Evolutionary conservation across 495 filamentous ascomycete species (phyloP).

Genomic region (Chaetomidium leptoderma): DNA sequence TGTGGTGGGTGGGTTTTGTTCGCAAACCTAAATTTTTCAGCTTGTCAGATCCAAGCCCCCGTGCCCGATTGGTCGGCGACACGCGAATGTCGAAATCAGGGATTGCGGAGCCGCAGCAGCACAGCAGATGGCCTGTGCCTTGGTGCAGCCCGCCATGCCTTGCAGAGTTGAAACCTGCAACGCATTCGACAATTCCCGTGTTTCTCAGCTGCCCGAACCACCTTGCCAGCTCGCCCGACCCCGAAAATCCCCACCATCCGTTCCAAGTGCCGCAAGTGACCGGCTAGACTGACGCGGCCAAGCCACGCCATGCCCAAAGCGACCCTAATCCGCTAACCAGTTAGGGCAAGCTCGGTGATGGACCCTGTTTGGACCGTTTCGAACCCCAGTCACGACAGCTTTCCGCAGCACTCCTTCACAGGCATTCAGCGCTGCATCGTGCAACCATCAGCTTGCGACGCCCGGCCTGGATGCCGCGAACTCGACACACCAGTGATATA

Average conservation of each 20-base stretch:
- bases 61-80: slow-evolving; percentile 4
- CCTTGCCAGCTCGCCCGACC: not conserved
- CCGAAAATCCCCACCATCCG: not conserved
- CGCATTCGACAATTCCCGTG: no score
- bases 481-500: no score
- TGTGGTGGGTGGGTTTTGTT: not conserved
- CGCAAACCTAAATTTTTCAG: slow-evolving; percentile 5
- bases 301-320: not conserved
- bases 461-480: not conserved
- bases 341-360: slow-evolving; percentile 13
- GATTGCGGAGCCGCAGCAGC: not conserved
- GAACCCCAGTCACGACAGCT: not conserved
- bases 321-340: not conserved
- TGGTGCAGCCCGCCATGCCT: not conserved
- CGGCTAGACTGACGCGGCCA: not conserved
- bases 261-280: slow-evolving; percentile 2
- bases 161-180: no score
- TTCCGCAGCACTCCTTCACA: not conserved
- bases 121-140: not conserved
- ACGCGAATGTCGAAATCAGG: not conserved
- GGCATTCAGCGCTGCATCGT: not conserved
- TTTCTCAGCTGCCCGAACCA: not conserved
- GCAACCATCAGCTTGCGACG: slow-evolving; percentile 11
- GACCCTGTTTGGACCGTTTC: not conserved
- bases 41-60: not conserved